Evolutionary conservation across 805 yeast genomes (phyloP).

Genomic region (Suhomyces faveliae): DNA sequence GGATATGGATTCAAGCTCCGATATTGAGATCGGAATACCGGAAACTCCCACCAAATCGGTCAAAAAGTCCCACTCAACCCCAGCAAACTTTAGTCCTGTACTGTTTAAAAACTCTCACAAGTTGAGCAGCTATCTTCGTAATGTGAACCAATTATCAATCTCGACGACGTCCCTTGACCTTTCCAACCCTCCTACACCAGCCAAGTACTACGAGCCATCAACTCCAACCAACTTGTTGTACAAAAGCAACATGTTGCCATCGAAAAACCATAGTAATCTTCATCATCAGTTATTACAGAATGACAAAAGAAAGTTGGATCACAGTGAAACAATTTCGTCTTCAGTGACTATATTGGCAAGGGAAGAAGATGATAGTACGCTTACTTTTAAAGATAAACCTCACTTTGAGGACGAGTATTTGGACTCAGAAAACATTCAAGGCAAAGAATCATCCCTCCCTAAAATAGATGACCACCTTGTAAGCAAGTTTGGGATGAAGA

Average conservation of each 20-base stretch:
- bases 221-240: constrained; percentile 15
- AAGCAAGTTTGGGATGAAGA: constrained; percentile 49
- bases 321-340: not conserved
- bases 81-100: constrained; percentile 27
- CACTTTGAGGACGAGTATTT: not conserved
- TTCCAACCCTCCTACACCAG: constrained; percentile 1
- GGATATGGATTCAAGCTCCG: constrained; percentile 19
- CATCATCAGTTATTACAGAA: constrained; percentile 8
- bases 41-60: constrained; percentile 42
- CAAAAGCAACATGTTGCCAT: constrained; percentile 6
- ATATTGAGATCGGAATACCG: constrained; percentile 23
- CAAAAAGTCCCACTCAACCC: constrained; percentile 27
- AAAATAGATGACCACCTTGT: constrained; percentile 44
- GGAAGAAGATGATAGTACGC: constrained; percentile 6
- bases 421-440: not conserved
- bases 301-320: not conserved
- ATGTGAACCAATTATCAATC: constrained; percentile 7
- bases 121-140: constrained; percentile 5
- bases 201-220: constrained; percentile 10
- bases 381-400: constrained; percentile 4
- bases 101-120: constrained; percentile 10
- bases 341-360: not conserved
- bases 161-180: constrained; percentile 4
- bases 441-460: not conserved
- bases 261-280: constrained; percentile 9